phyloP scores from a whole-genome alignment of 2,329 filamentous ascomycete genomes.

The Monilinia polystroma region DNA sequence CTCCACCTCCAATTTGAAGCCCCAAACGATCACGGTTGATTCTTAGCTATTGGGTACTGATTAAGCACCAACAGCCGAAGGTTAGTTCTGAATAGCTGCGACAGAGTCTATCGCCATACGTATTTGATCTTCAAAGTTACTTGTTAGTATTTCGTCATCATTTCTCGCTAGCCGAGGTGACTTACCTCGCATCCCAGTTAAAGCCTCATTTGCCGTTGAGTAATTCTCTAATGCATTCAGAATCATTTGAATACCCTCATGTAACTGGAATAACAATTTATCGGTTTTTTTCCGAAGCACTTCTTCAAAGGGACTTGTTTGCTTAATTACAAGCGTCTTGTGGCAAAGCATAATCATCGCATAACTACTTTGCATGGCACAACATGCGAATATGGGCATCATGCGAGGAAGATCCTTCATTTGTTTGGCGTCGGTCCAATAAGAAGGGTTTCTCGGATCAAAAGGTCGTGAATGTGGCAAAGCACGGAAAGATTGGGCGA shows the following conservation, averaged over 20 bases:
- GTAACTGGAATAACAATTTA: conserved; percentile 29
- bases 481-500: conserved; percentile 47
- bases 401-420: conserved; percentile 33
- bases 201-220: conserved; percentile 34
- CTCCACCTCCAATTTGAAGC: neutral
- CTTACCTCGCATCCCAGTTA: conserved; percentile 36
- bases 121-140: conserved; percentile 8
- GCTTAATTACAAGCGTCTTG: conserved; percentile 30
- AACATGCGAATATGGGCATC: conserved; percentile 41
- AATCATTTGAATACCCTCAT: conserved; percentile 31
- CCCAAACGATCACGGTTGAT: neutral
- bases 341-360: conserved; percentile 40
- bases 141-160: neutral
- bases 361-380: conserved; percentile 41
- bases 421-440: neutral
- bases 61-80: neutral
- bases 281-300: conserved; percentile 15
- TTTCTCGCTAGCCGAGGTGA: neutral
- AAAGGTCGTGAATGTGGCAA: conserved; percentile 46
- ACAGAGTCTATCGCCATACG: conserved; percentile 7
- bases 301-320: conserved; percentile 9
- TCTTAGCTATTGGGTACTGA: neutral
- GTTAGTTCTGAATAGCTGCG: neutral
- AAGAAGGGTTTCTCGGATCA: neutral
- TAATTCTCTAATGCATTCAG: conserved; percentile 35